These are phyloP conservation scores for Taiozyma sp. DNA, from an alignment of 1,139 yeast genomes.

Conservation along the genomic window DNA sequence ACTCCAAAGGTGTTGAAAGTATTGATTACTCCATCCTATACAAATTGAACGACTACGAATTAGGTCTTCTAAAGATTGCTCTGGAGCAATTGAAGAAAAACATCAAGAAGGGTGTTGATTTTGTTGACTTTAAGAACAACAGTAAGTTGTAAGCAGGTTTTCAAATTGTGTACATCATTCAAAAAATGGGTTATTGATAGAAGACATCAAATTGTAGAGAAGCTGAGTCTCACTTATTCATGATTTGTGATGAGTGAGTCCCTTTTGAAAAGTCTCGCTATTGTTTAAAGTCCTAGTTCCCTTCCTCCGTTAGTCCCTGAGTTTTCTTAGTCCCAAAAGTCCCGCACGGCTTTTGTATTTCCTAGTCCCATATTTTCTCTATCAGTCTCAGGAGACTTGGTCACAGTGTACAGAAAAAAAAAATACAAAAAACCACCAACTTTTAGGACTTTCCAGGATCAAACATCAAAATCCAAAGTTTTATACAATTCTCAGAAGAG, in stretches of 20 bases:
- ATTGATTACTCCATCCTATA: conserved; percentile 43
- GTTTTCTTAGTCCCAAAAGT: background rate
- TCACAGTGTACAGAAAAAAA: background rate
- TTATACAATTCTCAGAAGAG: too few relatives aligned
- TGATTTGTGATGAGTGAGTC: background rate
- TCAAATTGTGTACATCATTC: background rate
- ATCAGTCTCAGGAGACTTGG: background rate
- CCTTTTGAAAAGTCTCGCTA: background rate
- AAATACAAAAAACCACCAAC: too few relatives aligned
- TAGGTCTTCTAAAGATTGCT: conserved; percentile 45
- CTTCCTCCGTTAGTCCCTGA: background rate
- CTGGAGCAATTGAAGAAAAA: conserved; percentile 50
- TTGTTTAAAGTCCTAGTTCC: too few relatives aligned
- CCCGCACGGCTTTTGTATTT: too few relatives aligned
- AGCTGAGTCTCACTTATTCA: too few relatives aligned
- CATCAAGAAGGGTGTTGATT: conserved; percentile 56
- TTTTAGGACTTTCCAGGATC: too few relatives aligned
- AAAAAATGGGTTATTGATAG: background rate
- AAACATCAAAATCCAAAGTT: too few relatives aligned
- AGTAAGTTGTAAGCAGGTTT: conserved; percentile 17
- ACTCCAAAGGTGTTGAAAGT: conserved; percentile 42
- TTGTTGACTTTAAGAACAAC: conserved; percentile 35
- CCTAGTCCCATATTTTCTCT: too few relatives aligned
- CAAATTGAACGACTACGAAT: conserved; percentile 38
- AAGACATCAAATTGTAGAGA: background rate